Percentiles rank a stretch among this genome's conserved stretches.
Evolutionary conservation across 2,329 filamentous ascomycete genomes (phyloP).

Genomic region (Lojkania enalia): DNA sequence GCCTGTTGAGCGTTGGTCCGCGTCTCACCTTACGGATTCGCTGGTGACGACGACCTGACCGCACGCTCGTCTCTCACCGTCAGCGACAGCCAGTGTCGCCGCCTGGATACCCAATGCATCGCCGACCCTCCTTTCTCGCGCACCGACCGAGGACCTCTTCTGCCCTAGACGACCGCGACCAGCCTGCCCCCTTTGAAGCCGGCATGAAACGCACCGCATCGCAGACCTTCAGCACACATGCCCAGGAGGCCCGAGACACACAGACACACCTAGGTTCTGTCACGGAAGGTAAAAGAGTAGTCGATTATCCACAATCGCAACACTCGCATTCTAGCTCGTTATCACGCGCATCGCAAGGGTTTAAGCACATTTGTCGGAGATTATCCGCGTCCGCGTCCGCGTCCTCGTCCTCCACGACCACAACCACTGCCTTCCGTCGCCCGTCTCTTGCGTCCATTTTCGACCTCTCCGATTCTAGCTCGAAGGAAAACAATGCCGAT

Average conservation of each 20-base stretch:
- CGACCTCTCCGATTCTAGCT: conserved; percentile 25
- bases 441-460: conserved; percentile 34
- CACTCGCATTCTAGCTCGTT: conserved; percentile 31
- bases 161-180: conserved; percentile 45
- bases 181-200: conserved; percentile 26
- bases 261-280: conserved; percentile 32
- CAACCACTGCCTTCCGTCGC: conserved; percentile 26
- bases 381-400: no score
- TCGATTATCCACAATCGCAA: conserved; percentile 15
- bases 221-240: conserved; percentile 39
- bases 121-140: conserved; percentile 39
- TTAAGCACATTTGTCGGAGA: conserved; percentile 40
- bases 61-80: background rate
- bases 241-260: conserved; percentile 28
- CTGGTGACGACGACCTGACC: background rate
- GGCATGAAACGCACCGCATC: conserved; percentile 44
- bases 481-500: conserved; percentile 25
- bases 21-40: background rate
- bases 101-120: conserved; percentile 44
- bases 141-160: conserved; percentile 48
- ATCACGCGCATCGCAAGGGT: conserved; percentile 35
- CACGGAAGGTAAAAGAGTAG: conserved; percentile 28
- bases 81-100: conserved; percentile 18
- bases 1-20: background rate
- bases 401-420: conserved; percentile 22